Conservation (phyloP, 176 grass and related monocot genomes). For the Calamus simplicifolius region DNA sequence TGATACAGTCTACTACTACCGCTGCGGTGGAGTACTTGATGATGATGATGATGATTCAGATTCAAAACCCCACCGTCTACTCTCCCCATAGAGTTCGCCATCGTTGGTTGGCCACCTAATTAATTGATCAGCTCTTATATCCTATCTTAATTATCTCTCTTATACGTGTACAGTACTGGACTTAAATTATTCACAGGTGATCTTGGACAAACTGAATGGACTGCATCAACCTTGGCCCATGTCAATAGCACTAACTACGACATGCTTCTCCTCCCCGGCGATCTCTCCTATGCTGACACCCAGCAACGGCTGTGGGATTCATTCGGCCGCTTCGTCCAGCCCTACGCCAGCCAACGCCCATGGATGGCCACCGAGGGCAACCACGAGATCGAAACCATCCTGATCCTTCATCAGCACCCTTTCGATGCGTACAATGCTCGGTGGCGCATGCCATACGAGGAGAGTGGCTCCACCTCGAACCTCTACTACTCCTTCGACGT, state of each 20-base stretch:
- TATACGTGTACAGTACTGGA: no score
- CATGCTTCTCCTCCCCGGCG: constrained; percentile 80
- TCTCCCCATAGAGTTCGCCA: constrained; percentile 63
- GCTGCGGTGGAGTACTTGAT: constrained; percentile 47
- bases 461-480: constrained; percentile 68
- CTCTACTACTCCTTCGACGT: constrained; percentile 87
- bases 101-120: constrained; percentile 29
- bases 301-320: constrained; percentile 81
- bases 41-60: constrained; percentile 53
- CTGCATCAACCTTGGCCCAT: constrained; percentile 70
- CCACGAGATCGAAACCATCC: constrained; percentile 73
- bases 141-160: no score
- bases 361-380: constrained; percentile 94
- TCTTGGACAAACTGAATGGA: constrained; percentile 91
- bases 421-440: constrained; percentile 59
- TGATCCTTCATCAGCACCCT: constrained; percentile 19
- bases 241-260: constrained; percentile 42
- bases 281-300: constrained; percentile 79
- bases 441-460: constrained; percentile 75
- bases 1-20: constrained; percentile 70
- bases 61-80: constrained; percentile 58
- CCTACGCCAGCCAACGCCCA: constrained; percentile 54
- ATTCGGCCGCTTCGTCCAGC: constrained; percentile 76
- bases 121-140: no score
- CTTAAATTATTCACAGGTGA: constrained; percentile 56